Evolutionary conservation across 176 grass and related monocot species (phyloP).

Genomic region (Lolium multiflorum): DNA sequence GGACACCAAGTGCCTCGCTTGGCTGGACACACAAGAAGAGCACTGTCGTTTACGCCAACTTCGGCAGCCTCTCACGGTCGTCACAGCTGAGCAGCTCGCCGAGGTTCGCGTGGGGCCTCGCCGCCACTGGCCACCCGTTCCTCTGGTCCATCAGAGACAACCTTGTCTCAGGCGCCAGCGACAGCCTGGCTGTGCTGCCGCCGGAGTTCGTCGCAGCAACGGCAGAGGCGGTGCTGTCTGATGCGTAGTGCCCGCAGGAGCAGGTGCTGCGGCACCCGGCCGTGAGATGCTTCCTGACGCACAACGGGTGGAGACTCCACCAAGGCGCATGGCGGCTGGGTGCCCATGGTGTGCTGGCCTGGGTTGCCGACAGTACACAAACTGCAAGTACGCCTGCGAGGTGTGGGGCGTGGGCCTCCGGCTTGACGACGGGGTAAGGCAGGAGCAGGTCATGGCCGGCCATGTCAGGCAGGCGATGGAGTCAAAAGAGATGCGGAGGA

Average conservation of each 20-base stretch:
- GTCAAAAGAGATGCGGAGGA: too few species aligned
- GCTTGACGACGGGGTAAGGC: too few species aligned
- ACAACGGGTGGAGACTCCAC: constrained; percentile 15
- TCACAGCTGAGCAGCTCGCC: neutral
- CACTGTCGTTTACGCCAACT: constrained; percentile 69
- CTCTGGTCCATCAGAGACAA: constrained; percentile 51
- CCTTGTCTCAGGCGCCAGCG: constrained; percentile 19
- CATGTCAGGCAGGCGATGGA: too few species aligned
- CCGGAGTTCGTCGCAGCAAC: constrained; percentile 46
- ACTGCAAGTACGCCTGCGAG: too few species aligned
- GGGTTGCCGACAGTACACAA: constrained; percentile 32
- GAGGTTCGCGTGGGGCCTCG: constrained; percentile 73
- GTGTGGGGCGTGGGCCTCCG: too few species aligned
- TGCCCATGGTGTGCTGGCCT: neutral
- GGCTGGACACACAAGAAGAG: constrained; percentile 33
- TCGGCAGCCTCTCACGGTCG: constrained; percentile 51
- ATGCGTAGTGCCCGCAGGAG: neutral
- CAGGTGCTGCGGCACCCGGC: constrained; percentile 47
- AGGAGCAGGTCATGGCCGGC: too few species aligned
- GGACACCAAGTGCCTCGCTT: neutral
- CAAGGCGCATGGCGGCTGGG: constrained; percentile 50
- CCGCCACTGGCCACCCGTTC: constrained; percentile 42
- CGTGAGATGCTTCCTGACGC: constrained; percentile 53
- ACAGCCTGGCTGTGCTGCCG: neutral
- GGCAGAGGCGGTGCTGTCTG: constrained; percentile 37